Conservation (phyloP, 208 protist species). For the Acanthamoeba sp. region DNA sequence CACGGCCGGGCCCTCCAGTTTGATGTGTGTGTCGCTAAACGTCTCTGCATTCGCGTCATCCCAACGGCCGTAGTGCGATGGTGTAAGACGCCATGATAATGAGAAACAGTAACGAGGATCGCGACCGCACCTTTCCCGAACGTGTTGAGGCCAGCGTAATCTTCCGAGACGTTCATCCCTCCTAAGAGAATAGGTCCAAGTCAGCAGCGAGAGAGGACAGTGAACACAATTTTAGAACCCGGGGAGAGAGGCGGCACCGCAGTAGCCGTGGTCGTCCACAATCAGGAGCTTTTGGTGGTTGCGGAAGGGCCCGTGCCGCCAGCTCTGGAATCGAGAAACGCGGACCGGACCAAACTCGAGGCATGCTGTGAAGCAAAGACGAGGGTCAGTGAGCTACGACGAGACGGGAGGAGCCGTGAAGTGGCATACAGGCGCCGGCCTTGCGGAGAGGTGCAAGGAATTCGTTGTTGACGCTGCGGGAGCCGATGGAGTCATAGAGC, state of each 20-base stretch:
- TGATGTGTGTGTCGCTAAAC: conserved; percentile 82
- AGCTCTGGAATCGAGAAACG: conserved; percentile 37
- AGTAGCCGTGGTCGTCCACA: conserved; percentile 80
- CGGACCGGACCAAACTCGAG: conserved; percentile 57
- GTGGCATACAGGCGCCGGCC: not conserved
- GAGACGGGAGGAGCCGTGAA: not conserved
- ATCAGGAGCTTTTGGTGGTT: conserved; percentile 84
- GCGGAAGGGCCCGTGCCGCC: conserved; percentile 68
- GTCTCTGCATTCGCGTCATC: not conserved
- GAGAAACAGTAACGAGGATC: not conserved
- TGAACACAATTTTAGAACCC: not conserved
- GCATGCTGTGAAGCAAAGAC: not conserved
- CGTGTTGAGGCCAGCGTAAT: conserved; percentile 78
- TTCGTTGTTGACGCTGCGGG: conserved; percentile 39
- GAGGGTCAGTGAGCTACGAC: too few species aligned
- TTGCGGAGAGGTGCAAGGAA: conserved; percentile 28
- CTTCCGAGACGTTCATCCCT: conserved; percentile 70
- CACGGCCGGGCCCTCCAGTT: conserved; percentile 80
- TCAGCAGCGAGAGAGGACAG: not conserved
- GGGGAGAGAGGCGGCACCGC: conserved; percentile 77
- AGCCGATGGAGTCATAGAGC: conserved; percentile 82
- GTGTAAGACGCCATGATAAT: not conserved
- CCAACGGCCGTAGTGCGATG: not conserved
- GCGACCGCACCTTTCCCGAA: conserved; percentile 66
- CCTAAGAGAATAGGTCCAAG: conserved; percentile 39